Evolutionary conservation across 306 rosid species (phyloP).

Genomic region (Castanea mollissima): DNA sequence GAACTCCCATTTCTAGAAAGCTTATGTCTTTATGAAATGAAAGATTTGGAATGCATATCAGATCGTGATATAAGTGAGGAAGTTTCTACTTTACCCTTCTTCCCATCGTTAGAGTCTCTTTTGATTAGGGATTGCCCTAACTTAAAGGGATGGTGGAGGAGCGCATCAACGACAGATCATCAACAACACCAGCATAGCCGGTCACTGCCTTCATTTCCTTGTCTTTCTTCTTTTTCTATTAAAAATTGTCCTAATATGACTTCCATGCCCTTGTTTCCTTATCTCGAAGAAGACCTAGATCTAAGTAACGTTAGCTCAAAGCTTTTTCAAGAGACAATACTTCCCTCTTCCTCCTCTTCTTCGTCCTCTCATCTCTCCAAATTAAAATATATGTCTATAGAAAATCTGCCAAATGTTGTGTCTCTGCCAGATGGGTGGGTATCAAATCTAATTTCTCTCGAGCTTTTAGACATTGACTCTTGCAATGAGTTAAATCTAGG

Average conservation of each 20-base stretch:
- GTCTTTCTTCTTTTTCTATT: slow-evolving; percentile 1
- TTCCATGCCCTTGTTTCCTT: slow-evolving; percentile 19
- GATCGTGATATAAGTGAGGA: neutral
- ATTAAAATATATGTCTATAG: too few species aligned
- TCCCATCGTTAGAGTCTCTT: neutral
- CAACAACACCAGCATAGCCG: neutral
- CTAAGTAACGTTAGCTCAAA: neutral
- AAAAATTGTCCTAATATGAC: slow-evolving; percentile 4
- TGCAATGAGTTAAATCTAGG: too few species aligned
- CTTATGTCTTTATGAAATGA: neutral
- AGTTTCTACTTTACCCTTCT: neutral
- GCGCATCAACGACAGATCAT: neutral
- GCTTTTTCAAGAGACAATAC: neutral
- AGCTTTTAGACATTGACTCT: too few species aligned
- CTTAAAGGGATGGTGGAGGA: slow-evolving; percentile 24
- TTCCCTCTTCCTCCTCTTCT: too few species aligned
- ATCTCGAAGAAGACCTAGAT: neutral
- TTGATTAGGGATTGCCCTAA: neutral
- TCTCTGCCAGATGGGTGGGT: too few species aligned
- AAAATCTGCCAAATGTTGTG: too few species aligned
- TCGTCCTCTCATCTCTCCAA: too few species aligned
- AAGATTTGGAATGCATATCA: slow-evolving; percentile 1
- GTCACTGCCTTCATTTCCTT: neutral
- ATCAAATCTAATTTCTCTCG: too few species aligned
- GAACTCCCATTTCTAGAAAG: neutral